Base-by-base conservation (phyloP, 2,329 filamentous ascomycete species). In the Monilinia laxa region DNA sequence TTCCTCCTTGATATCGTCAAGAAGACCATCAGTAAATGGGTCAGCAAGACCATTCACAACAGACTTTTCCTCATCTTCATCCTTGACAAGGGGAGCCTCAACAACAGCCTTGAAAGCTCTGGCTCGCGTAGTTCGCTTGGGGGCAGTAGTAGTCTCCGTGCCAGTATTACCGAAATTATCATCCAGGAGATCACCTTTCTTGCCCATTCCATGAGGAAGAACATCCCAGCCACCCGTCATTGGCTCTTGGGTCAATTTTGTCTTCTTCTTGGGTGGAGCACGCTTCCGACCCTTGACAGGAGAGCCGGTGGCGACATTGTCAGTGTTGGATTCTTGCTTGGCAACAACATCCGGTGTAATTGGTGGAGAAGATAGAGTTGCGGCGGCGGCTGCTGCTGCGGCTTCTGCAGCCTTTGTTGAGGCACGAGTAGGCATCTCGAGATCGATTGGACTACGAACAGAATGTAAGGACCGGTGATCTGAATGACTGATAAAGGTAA, bases 161-260 rank as follows among this genome's bases (percentile, higher is more conserved):
- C 45, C 28, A 3, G 16, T 23, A 57, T 52, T 52, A 4, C 47
- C 58, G 45, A 67, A 59, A 47, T 56, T 51, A 3, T 67, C 67
- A 38, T 66, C 70, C 67, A 55, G 55, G 25, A 71, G 35, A 31
- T 64, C 67, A 25, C 66, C 57, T 23, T 73, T 69, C 9, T 76
- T 75, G 7, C 83, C 84, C n/a, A 87, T 76, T 59, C 85, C 86
- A 74, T 87, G 85, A 20, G 84, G 84, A 49, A 87, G 76, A 59
- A 84, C 81, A 67, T 84, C 78, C 64, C 78, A 73, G 40, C 66
- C 70, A 59, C 69, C 71, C 3, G 53, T 68, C 11, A 73, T 42
- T 25, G 68, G 60, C 40, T 71, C 69, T 4, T 45, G 49, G 5
- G 54, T 52, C 11, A 25, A 28, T 23, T 55, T 65, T 20, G 49